Percentiles rank a stretch among this genome's conserved stretches.
Evolutionary conservation across 352 stramenopile genomes (phyloP).

Genomic region (Phytophthora sp.): DNA sequence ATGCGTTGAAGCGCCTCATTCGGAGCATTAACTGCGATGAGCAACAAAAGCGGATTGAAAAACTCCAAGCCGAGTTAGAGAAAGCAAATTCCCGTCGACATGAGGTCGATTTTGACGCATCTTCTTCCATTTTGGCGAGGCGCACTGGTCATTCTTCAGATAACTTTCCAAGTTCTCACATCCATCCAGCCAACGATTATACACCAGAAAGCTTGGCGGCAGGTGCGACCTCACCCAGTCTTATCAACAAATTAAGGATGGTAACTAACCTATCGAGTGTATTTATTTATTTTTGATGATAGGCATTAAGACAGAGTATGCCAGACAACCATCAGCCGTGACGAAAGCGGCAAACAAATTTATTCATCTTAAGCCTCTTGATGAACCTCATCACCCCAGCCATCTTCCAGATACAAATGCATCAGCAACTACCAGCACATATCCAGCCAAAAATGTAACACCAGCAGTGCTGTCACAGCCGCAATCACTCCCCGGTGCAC

Average conservation of each 20-base stretch:
- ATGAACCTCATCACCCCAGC: not conserved
- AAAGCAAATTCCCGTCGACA: conserved; percentile 33
- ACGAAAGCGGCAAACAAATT: conserved; percentile 20
- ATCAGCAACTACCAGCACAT: not conserved
- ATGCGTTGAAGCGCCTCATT: conserved; percentile 35
- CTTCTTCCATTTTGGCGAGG: not conserved
- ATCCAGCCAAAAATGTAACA: conserved; percentile 1
- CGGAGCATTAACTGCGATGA: conserved; percentile 36
- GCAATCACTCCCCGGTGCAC: not conserved
- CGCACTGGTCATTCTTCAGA: not conserved
- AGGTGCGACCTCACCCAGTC: not conserved
- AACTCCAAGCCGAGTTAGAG: conserved; percentile 40
- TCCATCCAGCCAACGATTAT: not conserved
- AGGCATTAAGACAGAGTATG: conserved; percentile 3
- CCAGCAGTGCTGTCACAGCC: not conserved
- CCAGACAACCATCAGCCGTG: not conserved
- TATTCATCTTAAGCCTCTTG: conserved; percentile 4
- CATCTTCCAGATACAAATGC: not conserved
- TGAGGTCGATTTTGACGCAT: conserved; percentile 10
- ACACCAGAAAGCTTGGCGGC: not conserved
- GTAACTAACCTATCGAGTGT: no score
- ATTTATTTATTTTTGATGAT: conserved; percentile 3
- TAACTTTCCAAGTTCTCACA: not conserved
- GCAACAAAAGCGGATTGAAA: conserved; percentile 48
- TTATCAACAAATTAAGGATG: not conserved